Evolutionary conservation across 2,329 filamentous ascomycete species (phyloP), one percentile per base, ranked within the genome.

Genomic region (Chaetomiaceae sp.): DNA sequence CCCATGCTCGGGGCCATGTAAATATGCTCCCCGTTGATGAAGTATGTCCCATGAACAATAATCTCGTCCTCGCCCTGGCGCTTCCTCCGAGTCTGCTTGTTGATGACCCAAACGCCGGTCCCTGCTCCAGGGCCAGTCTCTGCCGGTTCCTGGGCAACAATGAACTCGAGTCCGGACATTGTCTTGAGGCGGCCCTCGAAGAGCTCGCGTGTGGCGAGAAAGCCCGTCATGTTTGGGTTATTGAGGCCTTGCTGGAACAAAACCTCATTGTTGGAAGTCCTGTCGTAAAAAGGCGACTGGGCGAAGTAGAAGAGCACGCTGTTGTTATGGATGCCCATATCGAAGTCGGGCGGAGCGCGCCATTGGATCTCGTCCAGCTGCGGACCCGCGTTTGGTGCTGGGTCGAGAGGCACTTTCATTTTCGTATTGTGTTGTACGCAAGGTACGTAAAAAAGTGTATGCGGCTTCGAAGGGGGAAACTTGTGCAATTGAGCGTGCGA

Each of bases 311-410:
- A 83, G 53, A 85, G 78, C 53, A 86, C 73, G 40, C 75, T 76
- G 64, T 86, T 85, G 58, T 73, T 78, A 66, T 86, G 82, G 45
- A 86, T 74, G 63, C 81, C 59, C 16, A 46, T 48, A 4, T 58
- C 55, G 37, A 58, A 59, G 3, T 57, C 33, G 13, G 55, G 67
- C 17, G 78, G 78, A 33, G 76, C 74, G 53, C 73, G 74, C 82
- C 82, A 86, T 72, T 82, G 79, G 54, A 85, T 83, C 70, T 86
- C 83, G 65, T 86, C 83, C 54, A 85, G 72, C 6, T 78, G 75
- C 2, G 75, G 72, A 1, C 79, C 77, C 60, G 72, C 70, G 14
- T 73, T 67, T 38, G 70, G 66, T 20, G 67, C 65, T 73, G 77
- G 78, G 47, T 44, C 62, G 47, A 43, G 34, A 10, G 51, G 35